Base-by-base conservation (phyloP, 78 protist species). In the Fonticula alba region DNA sequence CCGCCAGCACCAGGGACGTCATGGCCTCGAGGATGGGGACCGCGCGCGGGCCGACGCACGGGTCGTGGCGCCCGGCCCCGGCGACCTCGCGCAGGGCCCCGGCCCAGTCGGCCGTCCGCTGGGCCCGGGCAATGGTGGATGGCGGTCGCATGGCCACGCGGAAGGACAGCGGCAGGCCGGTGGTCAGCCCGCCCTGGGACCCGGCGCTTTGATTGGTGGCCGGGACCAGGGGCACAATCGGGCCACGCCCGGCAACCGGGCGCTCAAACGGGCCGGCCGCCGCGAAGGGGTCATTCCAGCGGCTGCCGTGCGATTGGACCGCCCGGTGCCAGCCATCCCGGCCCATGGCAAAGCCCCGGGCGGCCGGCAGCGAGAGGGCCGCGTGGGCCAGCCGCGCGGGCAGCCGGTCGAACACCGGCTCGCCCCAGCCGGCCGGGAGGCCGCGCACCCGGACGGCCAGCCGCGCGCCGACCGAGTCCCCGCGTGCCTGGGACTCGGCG, bases 301-400 rank as follows among this genome's bases (percentile, higher is more conserved):
- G n/a, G n/a, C n/a, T n/a, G n/a, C n/a, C n/a, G n/a, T n/a, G n/a
- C n/a, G n/a, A n/a, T n/a, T n/a, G n/a, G n/a, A n/a, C n/a, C n/a
- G n/a, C n/a, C n/a, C n/a, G n/a, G n/a, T n/a, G n/a, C n/a, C n/a
- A n/a, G n/a, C n/a, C n/a, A n/a, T n/a, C n/a, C n/a, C n/a, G n/a
- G n/a, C n/a, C n/a, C n/a, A n/a, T n/a, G n/a, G n/a, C n/a, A n/a
- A n/a, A n/a, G n/a, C n/a, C n/a, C n/a, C n/a, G n/a, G n/a, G n/a
- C n/a, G 22, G 87, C 87, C 9, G 87, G 87, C 52, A 82, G 71
- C 19, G 83, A 78, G 53, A 82, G 61, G 83, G 77, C 77, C 19
- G 87, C 87, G 62, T 82, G 87, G 17, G 82, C 87, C 14, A 82
- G 62, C 57, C 29, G 54, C 7, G 87, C 87, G 54, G 77, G 82